These are phyloP conservation scores for Heimioporus retisporus DNA, from an alignment of 1,284 basidiomycete genomes.

Conservation along the genomic window DNA sequence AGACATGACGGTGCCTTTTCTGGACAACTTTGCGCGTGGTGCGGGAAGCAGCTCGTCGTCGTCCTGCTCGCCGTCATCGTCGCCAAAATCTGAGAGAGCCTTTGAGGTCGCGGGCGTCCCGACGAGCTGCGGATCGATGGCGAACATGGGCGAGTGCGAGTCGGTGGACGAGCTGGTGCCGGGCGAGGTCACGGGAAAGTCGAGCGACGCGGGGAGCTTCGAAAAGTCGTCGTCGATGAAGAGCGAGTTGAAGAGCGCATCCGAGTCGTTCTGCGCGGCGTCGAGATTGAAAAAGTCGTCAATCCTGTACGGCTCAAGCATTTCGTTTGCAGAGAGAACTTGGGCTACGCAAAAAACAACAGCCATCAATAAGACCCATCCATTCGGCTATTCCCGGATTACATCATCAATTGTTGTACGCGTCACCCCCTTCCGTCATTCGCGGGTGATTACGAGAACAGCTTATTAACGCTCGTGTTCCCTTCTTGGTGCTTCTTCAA, in stretches of 20 bases:
- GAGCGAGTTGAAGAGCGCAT: conserved; percentile 51
- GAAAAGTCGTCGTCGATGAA: conserved; percentile 54
- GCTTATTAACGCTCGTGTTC: conserved; percentile 91
- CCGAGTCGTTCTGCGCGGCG: conserved; percentile 45
- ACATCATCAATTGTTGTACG: conserved; percentile 22
- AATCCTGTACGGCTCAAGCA: conserved; percentile 42
- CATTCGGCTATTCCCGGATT: conserved; percentile 27
- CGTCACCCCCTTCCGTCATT: conserved; percentile 22
- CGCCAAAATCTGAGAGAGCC: conserved; percentile 44
- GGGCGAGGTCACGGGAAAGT: conserved; percentile 44
- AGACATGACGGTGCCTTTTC: conserved; percentile 77
- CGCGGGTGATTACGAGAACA: conserved; percentile 70
- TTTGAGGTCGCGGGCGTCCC: conserved; percentile 54
- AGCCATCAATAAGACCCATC: no score
- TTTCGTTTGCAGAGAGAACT: not conserved
- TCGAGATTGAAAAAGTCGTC: conserved; percentile 67
- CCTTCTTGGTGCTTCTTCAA: conserved; percentile 95
- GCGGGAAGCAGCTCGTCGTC: conserved; percentile 39
- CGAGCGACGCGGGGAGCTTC: conserved; percentile 51
- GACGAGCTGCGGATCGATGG: conserved; percentile 66
- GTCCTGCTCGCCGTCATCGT: conserved; percentile 34
- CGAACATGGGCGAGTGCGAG: conserved; percentile 41
- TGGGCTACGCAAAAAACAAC: not conserved
- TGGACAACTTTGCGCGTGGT: conserved; percentile 54
- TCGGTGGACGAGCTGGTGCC: conserved; percentile 29